Conservation (phyloP, 805 yeast genomes). For the Yarrowia osloensis region DNA sequence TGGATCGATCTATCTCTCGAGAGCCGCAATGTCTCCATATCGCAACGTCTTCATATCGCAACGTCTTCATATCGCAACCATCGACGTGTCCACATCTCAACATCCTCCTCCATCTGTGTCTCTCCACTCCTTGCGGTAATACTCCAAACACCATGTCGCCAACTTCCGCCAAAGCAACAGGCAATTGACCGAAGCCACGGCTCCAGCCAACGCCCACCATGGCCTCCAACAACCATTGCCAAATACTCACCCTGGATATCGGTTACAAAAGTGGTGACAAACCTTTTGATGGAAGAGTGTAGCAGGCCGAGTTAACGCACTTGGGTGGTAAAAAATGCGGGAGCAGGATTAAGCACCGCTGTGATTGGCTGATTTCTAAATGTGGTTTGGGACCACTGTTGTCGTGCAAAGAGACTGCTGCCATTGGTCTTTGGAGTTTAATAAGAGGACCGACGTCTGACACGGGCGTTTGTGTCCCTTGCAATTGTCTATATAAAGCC, state of each 20-base stretch:
- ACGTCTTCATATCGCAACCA: not conserved
- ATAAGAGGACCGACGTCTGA: too few relatives aligned
- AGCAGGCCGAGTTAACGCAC: conserved; percentile 27
- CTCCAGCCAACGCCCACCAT: not conserved
- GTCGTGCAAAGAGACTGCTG: not conserved
- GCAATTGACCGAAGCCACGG: not conserved
- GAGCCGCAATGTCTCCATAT: too few relatives aligned
- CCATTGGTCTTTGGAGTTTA: not conserved
- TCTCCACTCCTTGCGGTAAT: not conserved
- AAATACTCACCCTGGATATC: conserved; percentile 27
- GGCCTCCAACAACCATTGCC: not conserved
- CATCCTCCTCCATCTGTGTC: not conserved
- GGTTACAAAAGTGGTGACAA: conserved; percentile 31
- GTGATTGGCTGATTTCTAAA: conserved; percentile 19
- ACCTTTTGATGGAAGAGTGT: conserved; percentile 31
- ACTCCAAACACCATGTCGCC: not conserved
- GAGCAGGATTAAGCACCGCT: conserved; percentile 14
- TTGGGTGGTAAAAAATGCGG: conserved; percentile 29
- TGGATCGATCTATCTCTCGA: too few relatives aligned
- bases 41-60: not conserved
- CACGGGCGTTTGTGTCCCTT: too few relatives aligned
- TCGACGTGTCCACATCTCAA: not conserved
- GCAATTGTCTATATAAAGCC: too few relatives aligned
- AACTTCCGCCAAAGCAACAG: not conserved
- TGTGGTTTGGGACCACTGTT: not conserved